phyloP scores from a whole-genome alignment of 176 grass and related monocot genomes.

The Aegilops speltoides region DNA sequence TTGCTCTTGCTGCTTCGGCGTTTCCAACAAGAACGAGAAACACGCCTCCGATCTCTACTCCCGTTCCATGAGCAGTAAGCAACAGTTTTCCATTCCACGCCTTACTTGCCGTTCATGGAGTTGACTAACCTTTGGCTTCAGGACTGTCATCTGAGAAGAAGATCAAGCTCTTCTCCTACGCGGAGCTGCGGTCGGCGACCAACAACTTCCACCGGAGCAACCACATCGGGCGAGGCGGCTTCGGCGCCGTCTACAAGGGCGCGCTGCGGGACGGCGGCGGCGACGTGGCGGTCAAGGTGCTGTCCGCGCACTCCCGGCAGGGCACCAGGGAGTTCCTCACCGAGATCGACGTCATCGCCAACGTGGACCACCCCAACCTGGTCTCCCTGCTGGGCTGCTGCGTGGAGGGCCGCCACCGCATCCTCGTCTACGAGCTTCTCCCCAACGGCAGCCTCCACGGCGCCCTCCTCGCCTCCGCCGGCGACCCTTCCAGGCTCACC shows the following conservation, averaged over 20 bases:
- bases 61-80: background rate
- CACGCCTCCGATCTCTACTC: background rate
- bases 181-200: conserved; percentile 33
- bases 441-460: conserved; percentile 15
- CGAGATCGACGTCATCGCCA: conserved; percentile 18
- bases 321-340: conserved; percentile 18
- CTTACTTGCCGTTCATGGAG: background rate
- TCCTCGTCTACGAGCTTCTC: conserved; percentile 18
- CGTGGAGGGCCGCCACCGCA: background rate
- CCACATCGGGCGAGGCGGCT: conserved; percentile 28
- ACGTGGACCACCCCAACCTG: conserved; percentile 23
- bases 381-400: conserved; percentile 3
- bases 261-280: background rate
- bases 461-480: background rate
- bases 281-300: conserved; percentile 17
- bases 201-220: conserved; percentile 28
- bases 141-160: conserved; percentile 17
- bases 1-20: background rate
- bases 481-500: background rate
- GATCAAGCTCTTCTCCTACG: conserved; percentile 27
- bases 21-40: background rate
- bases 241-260: conserved; percentile 38
- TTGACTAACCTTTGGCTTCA: background rate
- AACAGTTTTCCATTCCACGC: background rate
- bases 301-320: conserved; percentile 4